Evolutionary conservation across 331 rosid species (phyloP).

Genomic region (Saraca asoca): DNA sequence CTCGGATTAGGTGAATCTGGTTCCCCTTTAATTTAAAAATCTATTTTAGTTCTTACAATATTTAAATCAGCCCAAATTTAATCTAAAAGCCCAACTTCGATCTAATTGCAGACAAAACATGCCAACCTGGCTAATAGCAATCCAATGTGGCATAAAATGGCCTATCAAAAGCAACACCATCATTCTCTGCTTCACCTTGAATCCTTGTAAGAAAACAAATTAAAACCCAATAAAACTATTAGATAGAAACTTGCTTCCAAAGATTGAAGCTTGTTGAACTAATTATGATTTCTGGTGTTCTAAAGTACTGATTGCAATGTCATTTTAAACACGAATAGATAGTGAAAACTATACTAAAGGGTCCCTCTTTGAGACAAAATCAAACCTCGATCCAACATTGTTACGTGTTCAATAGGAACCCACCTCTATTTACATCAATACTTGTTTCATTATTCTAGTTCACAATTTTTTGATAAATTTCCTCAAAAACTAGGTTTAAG

Average conservation of each 20-base stretch:
- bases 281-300: slow-evolving; percentile 49
- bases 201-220: slow-evolving; percentile 66
- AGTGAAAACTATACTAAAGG: slow-evolving; percentile 97
- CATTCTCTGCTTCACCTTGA: slow-evolving; percentile 54
- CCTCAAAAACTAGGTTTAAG: no score
- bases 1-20: no score
- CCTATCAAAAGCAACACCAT: slow-evolving; percentile 49
- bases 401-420: slow-evolving; percentile 47
- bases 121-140: no score
- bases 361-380: slow-evolving; percentile 80
- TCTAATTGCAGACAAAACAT: no score
- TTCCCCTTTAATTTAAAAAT: no score
- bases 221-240: slow-evolving; percentile 60
- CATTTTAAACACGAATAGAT: slow-evolving; percentile 67
- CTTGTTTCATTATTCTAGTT: slow-evolving; percentile 55
- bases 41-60: no score
- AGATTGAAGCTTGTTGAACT: slow-evolving; percentile 60
- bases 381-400: slow-evolving; percentile 54
- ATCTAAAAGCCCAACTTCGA: no score
- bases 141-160: no score
- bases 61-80: no score
- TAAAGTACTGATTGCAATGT: slow-evolving; percentile 51
- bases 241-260: slow-evolving; percentile 62
- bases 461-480: no score
- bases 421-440: slow-evolving; percentile 42